Percentiles rank a stretch among this genome's conserved stretches.
phyloP scores from a whole-genome alignment of 106 monocot genomes.

The Alisma plantagoaquatica region DNA sequence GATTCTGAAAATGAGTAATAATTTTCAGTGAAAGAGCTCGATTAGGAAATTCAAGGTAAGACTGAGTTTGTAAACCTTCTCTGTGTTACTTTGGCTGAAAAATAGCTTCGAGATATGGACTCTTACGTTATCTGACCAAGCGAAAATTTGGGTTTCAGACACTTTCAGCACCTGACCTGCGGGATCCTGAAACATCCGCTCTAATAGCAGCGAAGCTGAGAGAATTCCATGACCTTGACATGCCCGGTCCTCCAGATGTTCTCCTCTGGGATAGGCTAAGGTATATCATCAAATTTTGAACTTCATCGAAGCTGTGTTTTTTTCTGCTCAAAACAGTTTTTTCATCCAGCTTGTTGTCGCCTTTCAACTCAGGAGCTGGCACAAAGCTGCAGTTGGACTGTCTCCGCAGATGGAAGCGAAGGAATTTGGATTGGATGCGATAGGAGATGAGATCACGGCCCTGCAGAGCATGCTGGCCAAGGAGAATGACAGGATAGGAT shows the following conservation, averaged over 20 bases:
- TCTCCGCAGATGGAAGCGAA: constrained; percentile 44
- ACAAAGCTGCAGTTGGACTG: constrained; percentile 29
- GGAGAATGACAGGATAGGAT: constrained; percentile 45
- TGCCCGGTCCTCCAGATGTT: constrained; percentile 43
- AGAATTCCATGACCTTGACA: constrained; percentile 65
- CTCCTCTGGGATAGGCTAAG: constrained; percentile 63
- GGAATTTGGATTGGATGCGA: constrained; percentile 40
- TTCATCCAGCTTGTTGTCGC: background rate
- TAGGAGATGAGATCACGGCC: constrained; percentile 47
- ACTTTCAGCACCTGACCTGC: constrained; percentile 57
- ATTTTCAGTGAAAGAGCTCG: too few relatives aligned
- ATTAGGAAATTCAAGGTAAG: too few relatives aligned
- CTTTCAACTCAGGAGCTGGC: constrained; percentile 49
- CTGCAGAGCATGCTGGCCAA: constrained; percentile 37
- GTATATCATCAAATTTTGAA: constrained; percentile 34
- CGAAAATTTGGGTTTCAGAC: constrained; percentile 59
- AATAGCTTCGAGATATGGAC: too few relatives aligned
- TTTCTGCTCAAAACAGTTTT: background rate
- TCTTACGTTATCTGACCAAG: too few relatives aligned
- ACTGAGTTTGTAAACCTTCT: too few relatives aligned
- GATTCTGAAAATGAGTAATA: too few relatives aligned
- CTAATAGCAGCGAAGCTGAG: constrained; percentile 59
- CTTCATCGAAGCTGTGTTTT: background rate
- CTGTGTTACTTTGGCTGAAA: too few relatives aligned
- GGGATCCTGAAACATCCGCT: constrained; percentile 65